phyloP scores from a whole-genome alignment of 192 early-diverging fungal genomes.

The Pilobolus umbonatus region DNA sequence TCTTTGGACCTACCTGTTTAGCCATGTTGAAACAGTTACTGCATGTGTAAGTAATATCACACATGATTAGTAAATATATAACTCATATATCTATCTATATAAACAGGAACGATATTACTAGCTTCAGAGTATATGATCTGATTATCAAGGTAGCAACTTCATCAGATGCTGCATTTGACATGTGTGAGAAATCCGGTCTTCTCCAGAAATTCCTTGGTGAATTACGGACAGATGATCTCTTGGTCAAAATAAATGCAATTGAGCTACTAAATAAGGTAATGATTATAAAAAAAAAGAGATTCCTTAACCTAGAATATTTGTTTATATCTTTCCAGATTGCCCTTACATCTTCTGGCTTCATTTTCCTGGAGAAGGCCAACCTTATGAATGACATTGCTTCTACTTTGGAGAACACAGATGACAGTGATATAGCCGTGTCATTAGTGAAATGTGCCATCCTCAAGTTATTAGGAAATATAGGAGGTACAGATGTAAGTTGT shows the following conservation, averaged over 20 bases:
- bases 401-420: constrained; percentile 21
- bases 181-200: constrained; percentile 29
- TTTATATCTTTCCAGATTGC: too few species aligned
- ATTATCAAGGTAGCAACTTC: constrained; percentile 27
- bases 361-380: constrained; percentile 31
- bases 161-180: constrained; percentile 33
- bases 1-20: constrained; percentile 4
- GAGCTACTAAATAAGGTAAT: constrained; percentile 42
- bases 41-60: background rate
- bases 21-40: constrained; percentile 7
- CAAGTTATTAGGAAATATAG: constrained; percentile 44
- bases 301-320: background rate
- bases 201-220: constrained; percentile 31
- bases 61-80: background rate
- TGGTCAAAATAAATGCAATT: constrained; percentile 43
- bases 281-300: background rate
- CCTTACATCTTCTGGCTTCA: constrained; percentile 26
- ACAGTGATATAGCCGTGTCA: constrained; percentile 25
- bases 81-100: background rate
- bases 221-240: constrained; percentile 35
- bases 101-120: constrained; percentile 31
- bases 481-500: constrained; percentile 19
- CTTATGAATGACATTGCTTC: constrained; percentile 32
- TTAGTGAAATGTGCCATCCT: constrained; percentile 35
- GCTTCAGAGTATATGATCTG: constrained; percentile 50